Evolutionary conservation across 169 alveolate genomes (phyloP), one percentile per base, ranked within the genome.

Genomic region (Theileria sp.): DNA sequence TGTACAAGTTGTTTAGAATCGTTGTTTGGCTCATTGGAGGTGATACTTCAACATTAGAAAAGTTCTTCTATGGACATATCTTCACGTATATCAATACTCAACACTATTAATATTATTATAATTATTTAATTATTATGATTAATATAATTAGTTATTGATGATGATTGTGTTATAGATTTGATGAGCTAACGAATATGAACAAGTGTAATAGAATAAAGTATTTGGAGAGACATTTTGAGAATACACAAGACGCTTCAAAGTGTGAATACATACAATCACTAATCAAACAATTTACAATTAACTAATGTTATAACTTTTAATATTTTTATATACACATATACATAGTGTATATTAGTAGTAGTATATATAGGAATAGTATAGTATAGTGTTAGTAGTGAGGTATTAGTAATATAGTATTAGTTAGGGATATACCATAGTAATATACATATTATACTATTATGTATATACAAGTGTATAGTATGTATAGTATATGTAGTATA

Each of bases 1-100:
- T 75, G 74, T 75, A 66, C 79, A 44, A 80, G 19, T 7, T 74
- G 15, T 82, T 74, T 79, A 30, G 86, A 5, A 67, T 69, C 5
- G 85, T 79, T 4, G 86, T 77, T 19, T 82, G 88, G 88, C 75
- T 82, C 25, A 73, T 81, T 15, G 86, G 86, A 4, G 88, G 85
- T 49, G 76, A 76, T 49, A 80, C 70, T 23, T 76, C 88, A 28
- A 49, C 60, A 51, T 56, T 82, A 3, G 79, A 82, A 76, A 75
- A 73, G 56, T 56, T 75, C 86, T 82, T 82, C 75, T 82, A 76
- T 32, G 88, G 88, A 62, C 88, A 82, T 60, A 30, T 82, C 54
- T 82, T 82, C 80, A 82, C 78, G 86, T 80, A 58, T 58, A 3
- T 21, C 19, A 3, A 1, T 8, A 58, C 13, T 21, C 36, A 58